Evolutionary conservation across 805 yeast species (phyloP).

Genomic region (Myxozyma neotropica): DNA sequence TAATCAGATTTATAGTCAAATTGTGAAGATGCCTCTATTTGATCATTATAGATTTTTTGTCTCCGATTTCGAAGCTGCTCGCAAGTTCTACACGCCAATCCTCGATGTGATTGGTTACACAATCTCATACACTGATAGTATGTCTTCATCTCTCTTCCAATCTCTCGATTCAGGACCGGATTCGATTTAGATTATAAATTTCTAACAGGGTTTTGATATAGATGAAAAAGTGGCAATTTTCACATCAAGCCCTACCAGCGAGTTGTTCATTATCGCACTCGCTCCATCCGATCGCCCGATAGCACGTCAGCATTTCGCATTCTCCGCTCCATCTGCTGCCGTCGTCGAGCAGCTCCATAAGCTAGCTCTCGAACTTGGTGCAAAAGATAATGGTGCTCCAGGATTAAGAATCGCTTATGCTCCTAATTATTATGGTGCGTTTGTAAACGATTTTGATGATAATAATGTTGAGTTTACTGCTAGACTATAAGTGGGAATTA

Average conservation of each 20-base stretch:
- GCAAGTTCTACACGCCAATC: constrained; percentile 5
- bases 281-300: neutral
- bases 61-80: neutral
- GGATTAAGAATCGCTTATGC: constrained; percentile 9
- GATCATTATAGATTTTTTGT: neutral
- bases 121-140: neutral
- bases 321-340: constrained; percentile 5
- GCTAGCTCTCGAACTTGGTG: constrained; percentile 11
- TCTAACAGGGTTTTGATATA: neutral
- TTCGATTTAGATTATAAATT: no score
- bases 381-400: constrained; percentile 12
- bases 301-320: constrained; percentile 9
- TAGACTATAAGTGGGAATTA: neutral
- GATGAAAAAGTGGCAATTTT: neutral
- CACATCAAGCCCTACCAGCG: neutral
- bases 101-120: constrained; percentile 2
- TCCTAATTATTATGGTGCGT: constrained; percentile 17
- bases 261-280: neutral
- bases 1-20: neutral
- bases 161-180: no score
- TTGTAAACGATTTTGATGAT: constrained; percentile 12
- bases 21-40: neutral
- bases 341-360: constrained; percentile 1
- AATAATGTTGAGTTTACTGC: constrained; percentile 13
- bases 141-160: neutral